These are phyloP conservation scores for Niebla homalea DNA, from an alignment of 495 filamentous ascomycete species.

Conservation along the genomic window DNA sequence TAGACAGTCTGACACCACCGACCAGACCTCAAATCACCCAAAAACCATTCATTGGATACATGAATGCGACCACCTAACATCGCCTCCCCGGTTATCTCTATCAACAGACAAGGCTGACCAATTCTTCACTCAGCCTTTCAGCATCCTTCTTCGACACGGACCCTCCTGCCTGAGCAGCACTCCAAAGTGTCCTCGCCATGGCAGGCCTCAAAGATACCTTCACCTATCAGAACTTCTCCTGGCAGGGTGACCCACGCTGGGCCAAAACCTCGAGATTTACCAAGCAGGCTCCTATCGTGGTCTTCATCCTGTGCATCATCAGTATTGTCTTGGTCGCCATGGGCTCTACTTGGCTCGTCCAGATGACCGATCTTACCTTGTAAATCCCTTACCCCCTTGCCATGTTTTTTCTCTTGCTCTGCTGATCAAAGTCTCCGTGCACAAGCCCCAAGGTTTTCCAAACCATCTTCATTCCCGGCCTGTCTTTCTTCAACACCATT, in stretches of 20 bases:
- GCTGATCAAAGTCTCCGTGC: neutral
- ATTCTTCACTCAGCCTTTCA: too few species aligned
- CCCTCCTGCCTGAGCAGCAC: neutral
- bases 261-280: constrained; percentile 14
- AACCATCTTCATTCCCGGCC: constrained; percentile 13
- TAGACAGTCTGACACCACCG: too few species aligned
- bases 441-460: constrained; percentile 16
- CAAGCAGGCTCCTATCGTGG: constrained; percentile 15
- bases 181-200: neutral
- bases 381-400: neutral
- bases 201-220: constrained; percentile 4
- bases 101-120: too few species aligned
- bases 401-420: neutral
- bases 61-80: too few species aligned
- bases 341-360: constrained; percentile 15
- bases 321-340: constrained; percentile 15
- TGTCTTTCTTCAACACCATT: constrained; percentile 18
- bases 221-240: constrained; percentile 14
- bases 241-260: constrained; percentile 12
- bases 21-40: too few species aligned
- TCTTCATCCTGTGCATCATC: constrained; percentile 17
- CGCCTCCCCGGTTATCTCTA: too few species aligned
- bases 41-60: too few species aligned
- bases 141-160: neutral
- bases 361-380: constrained; percentile 9